Evolutionary conservation across 305 asterid genomes (phyloP), one percentile per base, ranked within the genome.

Genomic region (Fraxinus baroniana): DNA sequence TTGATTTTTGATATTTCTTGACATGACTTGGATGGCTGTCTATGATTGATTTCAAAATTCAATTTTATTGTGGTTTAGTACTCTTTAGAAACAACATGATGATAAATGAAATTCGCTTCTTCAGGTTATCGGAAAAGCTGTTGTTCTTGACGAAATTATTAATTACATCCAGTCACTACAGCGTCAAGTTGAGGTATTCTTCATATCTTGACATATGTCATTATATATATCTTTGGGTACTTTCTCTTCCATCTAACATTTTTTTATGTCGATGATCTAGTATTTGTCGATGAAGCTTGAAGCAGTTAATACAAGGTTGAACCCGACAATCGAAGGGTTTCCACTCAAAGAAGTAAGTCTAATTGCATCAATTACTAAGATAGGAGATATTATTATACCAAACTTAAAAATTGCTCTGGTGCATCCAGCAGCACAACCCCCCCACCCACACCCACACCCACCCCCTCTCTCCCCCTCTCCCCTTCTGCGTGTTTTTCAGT

Each of bases 231-330:
- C 41, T 62, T 68, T 64, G 10, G 7, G 74, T 62, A 10, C 41
- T 77, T 35, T 22, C 73, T 82, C 32, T 80, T 77, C 24, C n/a
- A 37, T 81, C 76, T 87, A 17, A 84, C 74, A 37, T 13, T 8
- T 7, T 62, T 39, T 30, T 81, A 64, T 39, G 7, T 82, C 79
- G 46, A 66, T 84, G 80, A 70, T 86, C 71, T 90, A 94, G 98
- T 94, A 94, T 87, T 88, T 94, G 89, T 94, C 98, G 55, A 95
- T 94, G 98, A 95, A 95, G 94, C 98, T 95, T 77, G 98, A 95
- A 90, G 95, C 95, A 26, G 98, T 95, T 81, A 92, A 91, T 86
- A 83, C 97, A 64, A 88, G 94, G 90, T 79, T 90, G 91, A 89
- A 78, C 85, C 93, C 92, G 39, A 37, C 89, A 1, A 74, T 91